Percentiles rank a stretch among this genome's conserved stretches.
Conservation (phyloP, 495 filamentous ascomycete species). For the Xylaria acuta region DNA sequence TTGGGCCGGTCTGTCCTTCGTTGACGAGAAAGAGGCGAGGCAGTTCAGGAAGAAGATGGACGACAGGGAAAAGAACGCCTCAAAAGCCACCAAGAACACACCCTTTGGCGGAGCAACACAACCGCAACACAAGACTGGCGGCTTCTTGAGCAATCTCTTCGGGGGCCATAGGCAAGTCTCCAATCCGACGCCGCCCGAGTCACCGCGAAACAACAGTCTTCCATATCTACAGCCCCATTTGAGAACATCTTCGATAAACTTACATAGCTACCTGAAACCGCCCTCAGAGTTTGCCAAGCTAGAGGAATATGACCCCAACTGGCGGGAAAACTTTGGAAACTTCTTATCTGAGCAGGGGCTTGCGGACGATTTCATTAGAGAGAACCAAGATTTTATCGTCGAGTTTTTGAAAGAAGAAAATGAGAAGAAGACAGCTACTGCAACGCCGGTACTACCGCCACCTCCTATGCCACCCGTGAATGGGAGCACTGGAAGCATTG, state of each 20-base stretch:
- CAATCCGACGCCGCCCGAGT: conserved; percentile 62
- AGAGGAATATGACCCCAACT: conserved; percentile 82
- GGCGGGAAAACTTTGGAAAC: conserved; percentile 78
- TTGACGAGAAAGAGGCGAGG: conserved; percentile 95
- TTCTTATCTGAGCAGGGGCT: conserved; percentile 87
- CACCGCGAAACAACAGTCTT: conserved; percentile 53
- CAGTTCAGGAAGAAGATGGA: conserved; percentile 94
- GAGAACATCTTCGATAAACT: conserved; percentile 48
- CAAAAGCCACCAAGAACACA: conserved; percentile 78
- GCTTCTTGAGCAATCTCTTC: conserved; percentile 73
- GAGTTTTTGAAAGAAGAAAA: conserved; percentile 84
- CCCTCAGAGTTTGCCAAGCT: conserved; percentile 66
- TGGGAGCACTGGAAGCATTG: conserved; percentile 28
- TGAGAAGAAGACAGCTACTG: conserved; percentile 30
- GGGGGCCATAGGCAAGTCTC: conserved; percentile 73
- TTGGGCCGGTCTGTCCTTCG: conserved; percentile 86
- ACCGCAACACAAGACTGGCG: conserved; percentile 51
- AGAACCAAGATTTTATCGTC: conserved; percentile 95
- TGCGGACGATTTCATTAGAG: conserved; percentile 87
- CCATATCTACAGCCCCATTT: conserved; percentile 57
- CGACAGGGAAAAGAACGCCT: conserved; percentile 90
- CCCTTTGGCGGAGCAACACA: conserved; percentile 70
- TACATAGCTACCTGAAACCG: conserved; percentile 46
- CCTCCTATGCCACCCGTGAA: conserved; percentile 55
- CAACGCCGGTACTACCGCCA: conserved; percentile 62